Evolutionary conservation across 2,329 filamentous ascomycete species (phyloP), one percentile per base, ranked within the genome.

Genomic region (Neonectria hederae): DNA sequence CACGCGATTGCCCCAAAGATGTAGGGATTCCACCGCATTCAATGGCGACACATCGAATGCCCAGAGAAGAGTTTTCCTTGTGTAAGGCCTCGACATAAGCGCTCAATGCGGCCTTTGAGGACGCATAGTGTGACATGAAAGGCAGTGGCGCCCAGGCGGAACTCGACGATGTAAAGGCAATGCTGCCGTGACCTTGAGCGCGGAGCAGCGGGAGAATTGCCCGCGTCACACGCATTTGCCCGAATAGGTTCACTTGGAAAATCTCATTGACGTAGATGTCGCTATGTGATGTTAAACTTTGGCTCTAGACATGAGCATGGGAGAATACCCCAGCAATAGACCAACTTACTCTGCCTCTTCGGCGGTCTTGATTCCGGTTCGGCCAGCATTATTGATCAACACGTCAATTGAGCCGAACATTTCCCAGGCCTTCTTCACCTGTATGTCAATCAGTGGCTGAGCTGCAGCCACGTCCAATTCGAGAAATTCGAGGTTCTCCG

Each of bases 351-450:
- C 64, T 14, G 76, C 71, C 30, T 80, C 77, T 17, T 79, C 78
- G 19, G 72, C 72, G 13, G 66, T 66, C 8, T 66, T 72, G 52
- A 75, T 61, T 2, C 68, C 61, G 0, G 73, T 72, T 26, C 72
- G 75, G 40, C 75, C 77, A n/a, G 77, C 78, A 35, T 79, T 78
- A 63, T 79, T 79, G 17, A 78, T 57, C 26, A 79, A 53, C 2
- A 79, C 64, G 28, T 79, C 76, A 19, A 79, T 75, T 7, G 65
- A 71, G 0, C 76, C 77, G 30, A 77, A 79, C 0, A 77, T 69
- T 0, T 49, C n/a, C 72, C 76, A 75, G 11, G 76, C 77, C 17
- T 73, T 52, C 19, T 72, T 45, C 0, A 78, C 53, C 19, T 68
- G 53, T 10, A 24, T 19, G 17, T 63, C 22, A n/a, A 79, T 67